Evolutionary conservation across 208 protist genomes (phyloP), one percentile per base, ranked within the genome.

Genomic region (Crithidia bombi): DNA sequence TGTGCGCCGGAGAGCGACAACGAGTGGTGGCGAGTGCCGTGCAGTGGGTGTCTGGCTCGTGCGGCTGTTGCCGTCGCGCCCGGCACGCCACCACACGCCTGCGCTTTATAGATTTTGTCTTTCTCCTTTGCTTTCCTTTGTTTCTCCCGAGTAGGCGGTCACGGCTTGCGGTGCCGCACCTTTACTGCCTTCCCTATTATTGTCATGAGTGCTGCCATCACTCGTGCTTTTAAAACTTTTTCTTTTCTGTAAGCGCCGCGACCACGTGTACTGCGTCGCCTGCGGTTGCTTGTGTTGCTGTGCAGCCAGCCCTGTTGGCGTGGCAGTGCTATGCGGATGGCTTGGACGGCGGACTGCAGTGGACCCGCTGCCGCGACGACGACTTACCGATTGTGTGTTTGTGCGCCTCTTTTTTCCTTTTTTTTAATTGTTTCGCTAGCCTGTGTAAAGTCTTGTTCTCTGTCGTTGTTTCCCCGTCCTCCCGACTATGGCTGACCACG

Each of bases 21-120:
- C 51, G 51, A 38, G 51, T 57, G 19, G 33, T 58, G 52, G 33
- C 33, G 52, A 28, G 52, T 21, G 30, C 15, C 5, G 52, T 58
- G 52, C 35, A 39, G 52, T 9, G 21, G 15, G 43, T 47, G n/a
- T n/a, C n/a, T n/a, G n/a, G n/a, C n/a, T n/a, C n/a, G n/a, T n/a
- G n/a, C n/a, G n/a, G n/a, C n/a, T n/a, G n/a, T n/a, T n/a, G n/a
- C n/a, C n/a, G n/a, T 25, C 12, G 23, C 32, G 47, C 23, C 12
- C 17, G 9, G 44, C 44, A 50, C 44, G 44, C 44, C 17, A 23
- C 44, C 44, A 21, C 44, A 12, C 44, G 44, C 38, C 38, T 7
- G 10, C n/a, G 55, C n/a, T n/a, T n/a, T n/a, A 33, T 19, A n/a
- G 5, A 36, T 63, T 30, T 38, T 61, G 5, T 25, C 6, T 35